Evolutionary conservation across 2,329 filamentous ascomycete species (phyloP).

Genomic region (Pseudopyricularia javanii): DNA sequence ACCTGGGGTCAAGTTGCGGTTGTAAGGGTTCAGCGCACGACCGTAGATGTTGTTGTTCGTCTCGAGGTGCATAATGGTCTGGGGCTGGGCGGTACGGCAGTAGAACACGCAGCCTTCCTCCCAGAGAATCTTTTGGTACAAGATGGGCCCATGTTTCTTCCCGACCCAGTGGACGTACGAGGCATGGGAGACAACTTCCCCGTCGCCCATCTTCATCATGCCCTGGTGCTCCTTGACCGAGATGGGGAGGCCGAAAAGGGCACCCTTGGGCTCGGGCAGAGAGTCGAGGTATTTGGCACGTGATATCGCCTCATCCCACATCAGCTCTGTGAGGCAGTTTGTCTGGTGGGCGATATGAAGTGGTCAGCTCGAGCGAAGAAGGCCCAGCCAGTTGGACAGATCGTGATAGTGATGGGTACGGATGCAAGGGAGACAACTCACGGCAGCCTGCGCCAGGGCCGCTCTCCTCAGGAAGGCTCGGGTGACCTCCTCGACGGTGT

Average conservation of each 20-base stretch:
- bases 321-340: constrained; percentile 19
- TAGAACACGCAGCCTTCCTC: constrained; percentile 14
- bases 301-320: constrained; percentile 21
- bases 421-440: neutral
- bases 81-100: constrained; percentile 22
- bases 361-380: neutral
- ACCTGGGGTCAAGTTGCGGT: constrained; percentile 46
- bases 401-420: neutral
- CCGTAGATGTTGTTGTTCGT: constrained; percentile 53
- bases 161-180: constrained; percentile 5
- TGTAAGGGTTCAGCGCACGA: constrained; percentile 48
- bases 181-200: neutral
- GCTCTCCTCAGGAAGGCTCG: constrained; percentile 6
- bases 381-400: neutral
- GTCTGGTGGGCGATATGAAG: constrained; percentile 9
- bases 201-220: constrained; percentile 13
- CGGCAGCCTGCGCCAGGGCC: constrained; percentile 5
- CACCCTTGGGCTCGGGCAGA: constrained; percentile 17
- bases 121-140: constrained; percentile 13
- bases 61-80: constrained; percentile 57
- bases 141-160: constrained; percentile 4
- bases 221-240: constrained; percentile 22
- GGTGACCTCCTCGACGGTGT: constrained; percentile 6
- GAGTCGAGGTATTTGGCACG: constrained; percentile 20
- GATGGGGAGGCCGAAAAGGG: constrained; percentile 21